A percentile compares a stretch with the other conserved stretches of the same genome.
Conservation (phyloP, 768 basidiomycete genomes). For the Kwoniella sp. region DNA sequence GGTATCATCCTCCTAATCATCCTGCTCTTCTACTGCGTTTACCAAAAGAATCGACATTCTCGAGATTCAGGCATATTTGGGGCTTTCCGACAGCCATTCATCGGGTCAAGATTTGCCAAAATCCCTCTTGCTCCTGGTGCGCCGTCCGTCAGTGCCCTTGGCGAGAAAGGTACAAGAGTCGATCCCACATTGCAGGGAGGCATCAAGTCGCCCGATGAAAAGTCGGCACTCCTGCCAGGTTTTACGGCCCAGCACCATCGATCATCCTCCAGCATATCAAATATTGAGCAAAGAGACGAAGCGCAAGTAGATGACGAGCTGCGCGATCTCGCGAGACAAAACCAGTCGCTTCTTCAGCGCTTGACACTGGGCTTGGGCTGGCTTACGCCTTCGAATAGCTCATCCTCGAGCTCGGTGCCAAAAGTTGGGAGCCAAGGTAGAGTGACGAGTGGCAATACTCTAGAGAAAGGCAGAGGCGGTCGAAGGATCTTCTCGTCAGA, state of each 20-base stretch:
- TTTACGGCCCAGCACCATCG: constrained; percentile 30
- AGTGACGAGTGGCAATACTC: constrained; percentile 27
- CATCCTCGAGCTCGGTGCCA: not conserved
- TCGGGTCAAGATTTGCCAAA: not conserved
- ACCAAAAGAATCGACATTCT: constrained; percentile 14
- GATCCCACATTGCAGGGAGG: not conserved
- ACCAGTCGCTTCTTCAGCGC: constrained; percentile 26
- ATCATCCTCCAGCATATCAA: not conserved
- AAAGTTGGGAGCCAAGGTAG: constrained; percentile 1
- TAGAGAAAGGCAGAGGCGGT: constrained; percentile 23
- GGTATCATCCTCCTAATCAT: constrained; percentile 13
- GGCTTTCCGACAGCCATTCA: not conserved
- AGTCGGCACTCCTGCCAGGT: constrained; percentile 25
- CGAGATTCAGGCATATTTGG: constrained; percentile 9
- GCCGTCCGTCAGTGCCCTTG: not conserved
- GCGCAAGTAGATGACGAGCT: constrained; percentile 18
- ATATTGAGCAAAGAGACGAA: not conserved
- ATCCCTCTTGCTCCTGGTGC: not conserved
- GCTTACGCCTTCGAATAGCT: constrained; percentile 4
- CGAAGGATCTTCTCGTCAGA: constrained; percentile 13
- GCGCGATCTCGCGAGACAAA: constrained; percentile 9
- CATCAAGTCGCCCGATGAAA: constrained; percentile 22
- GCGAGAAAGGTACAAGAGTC: not conserved
- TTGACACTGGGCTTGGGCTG: constrained; percentile 22
- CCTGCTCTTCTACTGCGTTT: constrained; percentile 8